Percentiles rank a stretch among this genome's conserved stretches.
These are phyloP conservation scores for Tulasnella sp. DNA, from an alignment of 768 basidiomycete species.

Conservation along the genomic window DNA sequence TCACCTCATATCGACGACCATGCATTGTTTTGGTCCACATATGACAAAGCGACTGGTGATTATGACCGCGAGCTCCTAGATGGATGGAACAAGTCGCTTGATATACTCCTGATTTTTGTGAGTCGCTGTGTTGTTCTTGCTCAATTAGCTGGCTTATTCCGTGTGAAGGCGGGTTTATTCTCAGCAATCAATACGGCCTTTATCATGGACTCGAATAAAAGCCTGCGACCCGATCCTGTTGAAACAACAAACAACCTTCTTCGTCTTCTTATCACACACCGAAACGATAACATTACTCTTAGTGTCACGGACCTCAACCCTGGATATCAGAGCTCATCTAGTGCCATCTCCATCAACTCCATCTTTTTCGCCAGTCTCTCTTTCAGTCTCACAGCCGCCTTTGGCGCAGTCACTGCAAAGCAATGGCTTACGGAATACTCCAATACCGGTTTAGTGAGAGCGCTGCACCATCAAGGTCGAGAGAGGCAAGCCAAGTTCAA, in stretches of 20 bases:
- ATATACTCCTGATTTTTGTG: conserved; percentile 10
- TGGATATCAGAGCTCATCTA: not conserved
- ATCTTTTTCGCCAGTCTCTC: not conserved
- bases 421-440: conserved; percentile 1
- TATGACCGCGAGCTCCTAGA: not conserved
- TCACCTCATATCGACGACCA: no score
- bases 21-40: no score
- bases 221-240: not conserved
- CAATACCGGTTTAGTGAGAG: not conserved
- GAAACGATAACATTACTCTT: not conserved
- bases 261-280: not conserved
- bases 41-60: not conserved
- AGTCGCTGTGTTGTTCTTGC: not conserved
- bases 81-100: conserved; percentile 3
- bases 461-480: conserved; percentile 1
- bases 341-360: not conserved
- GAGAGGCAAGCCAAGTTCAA: conserved; percentile 1
- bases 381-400: not conserved
- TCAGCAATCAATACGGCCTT: conserved; percentile 8
- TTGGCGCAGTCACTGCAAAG: not conserved
- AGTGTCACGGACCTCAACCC: not conserved
- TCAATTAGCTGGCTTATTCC: no score
- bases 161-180: conserved; percentile 4
- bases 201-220: not conserved
- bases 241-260: not conserved